These are phyloP conservation scores for Mortierella antarctica DNA, from an alignment of 192 early-diverging fungal species.

Conservation along the genomic window DNA sequence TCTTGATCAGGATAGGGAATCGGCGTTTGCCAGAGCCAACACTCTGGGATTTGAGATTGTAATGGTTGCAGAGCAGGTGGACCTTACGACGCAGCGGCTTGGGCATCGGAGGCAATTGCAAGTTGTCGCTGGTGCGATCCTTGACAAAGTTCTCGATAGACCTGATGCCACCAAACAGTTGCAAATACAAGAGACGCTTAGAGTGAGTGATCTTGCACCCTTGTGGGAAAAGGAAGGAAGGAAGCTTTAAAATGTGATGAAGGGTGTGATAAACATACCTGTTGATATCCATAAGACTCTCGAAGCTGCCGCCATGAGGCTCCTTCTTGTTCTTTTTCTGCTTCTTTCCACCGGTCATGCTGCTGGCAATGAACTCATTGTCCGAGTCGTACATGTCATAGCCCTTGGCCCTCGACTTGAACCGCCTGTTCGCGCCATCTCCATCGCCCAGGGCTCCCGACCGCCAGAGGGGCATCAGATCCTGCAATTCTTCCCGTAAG, in stretches of 20 bases:
- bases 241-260: neutral
- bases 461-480: slow-evolving; percentile 43
- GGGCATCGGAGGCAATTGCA: slow-evolving; percentile 59
- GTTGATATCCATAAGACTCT: slow-evolving; percentile 35
- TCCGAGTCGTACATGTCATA: slow-evolving; percentile 49
- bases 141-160: slow-evolving; percentile 46
- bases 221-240: neutral
- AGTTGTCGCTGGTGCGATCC: slow-evolving; percentile 30
- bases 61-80: slow-evolving; percentile 57
- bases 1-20: slow-evolving; percentile 58
- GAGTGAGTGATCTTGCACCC: neutral
- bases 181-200: neutral
- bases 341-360: slow-evolving; percentile 2
- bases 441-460: slow-evolving; percentile 37
- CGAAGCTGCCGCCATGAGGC: slow-evolving; percentile 33
- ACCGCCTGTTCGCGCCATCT: slow-evolving; percentile 29
- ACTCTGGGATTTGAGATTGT: slow-evolving; percentile 60
- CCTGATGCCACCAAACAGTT: neutral
- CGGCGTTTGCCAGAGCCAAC: slow-evolving; percentile 54
- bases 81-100: slow-evolving; percentile 55
- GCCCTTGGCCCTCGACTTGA: slow-evolving; percentile 40
- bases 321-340: slow-evolving; percentile 48
- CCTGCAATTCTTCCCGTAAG: slow-evolving; percentile 28
- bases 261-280: slow-evolving; percentile 1
- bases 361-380: slow-evolving; percentile 23